Base-by-base conservation (phyloP, 192 early-diverging fungal genomes). In the Backusella psychrophila region DNA sequence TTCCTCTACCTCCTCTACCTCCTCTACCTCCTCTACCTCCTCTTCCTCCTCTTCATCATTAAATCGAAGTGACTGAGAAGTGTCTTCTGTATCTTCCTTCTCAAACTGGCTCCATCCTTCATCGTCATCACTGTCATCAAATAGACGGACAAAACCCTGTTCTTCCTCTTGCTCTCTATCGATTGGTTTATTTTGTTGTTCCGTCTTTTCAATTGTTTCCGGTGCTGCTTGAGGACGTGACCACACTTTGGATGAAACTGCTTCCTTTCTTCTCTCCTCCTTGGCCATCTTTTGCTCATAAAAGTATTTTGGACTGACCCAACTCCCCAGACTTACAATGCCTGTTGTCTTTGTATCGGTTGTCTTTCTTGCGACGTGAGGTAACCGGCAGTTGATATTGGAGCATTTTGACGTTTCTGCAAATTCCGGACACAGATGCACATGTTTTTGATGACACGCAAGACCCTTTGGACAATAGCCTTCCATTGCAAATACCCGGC, bases 341-440 rank as follows among this genome's bases (percentile, higher is more conserved):
- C 72, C 75, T 21, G 52, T 63, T 59, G 76, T 53, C 26, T 69
- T 44, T 7, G 21, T 21, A 59, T 76, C 67, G 23, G 77, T 17
- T 44, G 46, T 26, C 41, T 65, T 56, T 46, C 44, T 63, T 19
- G 76, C 83, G 0, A 87, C 69, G 83, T 93, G 92, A 3, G 91
- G 89, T 75, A 91, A 78, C 6, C 85, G 84, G 73, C 92, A 94
- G 23, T 86, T 88, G 19, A 73, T 65, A 33, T 77, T 81, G 19
- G 80, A 70, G 70, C 92, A 94, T 31, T 87, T 87, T 12, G 83
- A 82, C 29, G 88, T 87, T 19, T 89, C 89, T 0, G 83, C 86
- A 85, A 90, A 92, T 74, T 90, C 90, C 0, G 92, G 92, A 49
- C 92, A 94, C 23, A 92, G 87, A 80, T 87, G 87, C 5, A 92